These are phyloP conservation scores for Pichia deserticola DNA, from an alignment of 805 yeast species.

Conservation along the genomic window DNA sequence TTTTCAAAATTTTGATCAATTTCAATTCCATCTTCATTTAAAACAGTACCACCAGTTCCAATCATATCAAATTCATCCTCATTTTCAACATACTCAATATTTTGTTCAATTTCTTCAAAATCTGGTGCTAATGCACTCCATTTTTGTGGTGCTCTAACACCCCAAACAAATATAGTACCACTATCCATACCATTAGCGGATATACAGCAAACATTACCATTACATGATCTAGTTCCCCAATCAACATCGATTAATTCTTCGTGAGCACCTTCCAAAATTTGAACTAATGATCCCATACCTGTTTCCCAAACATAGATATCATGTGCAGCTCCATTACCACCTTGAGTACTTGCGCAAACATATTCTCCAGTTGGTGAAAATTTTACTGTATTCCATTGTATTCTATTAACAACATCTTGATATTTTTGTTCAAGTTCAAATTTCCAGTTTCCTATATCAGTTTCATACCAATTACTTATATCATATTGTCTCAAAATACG, in stretches of 20 bases:
- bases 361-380: slow-evolving; percentile 76
- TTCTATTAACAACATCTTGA: slow-evolving; percentile 81
- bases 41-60: slow-evolving; percentile 46
- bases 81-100: slow-evolving; percentile 75
- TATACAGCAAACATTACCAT: slow-evolving; percentile 61
- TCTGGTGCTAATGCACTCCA: slow-evolving; percentile 98
- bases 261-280: slow-evolving; percentile 83
- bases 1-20: slow-evolving; percentile 55
- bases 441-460: slow-evolving; percentile 24
- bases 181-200: slow-evolving; percentile 82
- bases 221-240: slow-evolving; percentile 42
- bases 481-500: slow-evolving; percentile 60
- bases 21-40: slow-evolving; percentile 43
- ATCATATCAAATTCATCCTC: slow-evolving; percentile 85
- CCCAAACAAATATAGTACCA: slow-evolving; percentile 80
- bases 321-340: slow-evolving; percentile 82
- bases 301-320: slow-evolving; percentile 94
- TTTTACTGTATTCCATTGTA: slow-evolving; percentile 81
- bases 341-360: slow-evolving; percentile 81
- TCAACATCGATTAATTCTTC: slow-evolving; percentile 82
- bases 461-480: slow-evolving; percentile 24
- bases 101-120: slow-evolving; percentile 89
- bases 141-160: slow-evolving; percentile 73
- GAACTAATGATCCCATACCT: slow-evolving; percentile 70
- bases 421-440: slow-evolving; percentile 72